phyloP scores from a whole-genome alignment of 2,329 filamentous ascomycete genomes.

The Apiospora saccharicola region DNA sequence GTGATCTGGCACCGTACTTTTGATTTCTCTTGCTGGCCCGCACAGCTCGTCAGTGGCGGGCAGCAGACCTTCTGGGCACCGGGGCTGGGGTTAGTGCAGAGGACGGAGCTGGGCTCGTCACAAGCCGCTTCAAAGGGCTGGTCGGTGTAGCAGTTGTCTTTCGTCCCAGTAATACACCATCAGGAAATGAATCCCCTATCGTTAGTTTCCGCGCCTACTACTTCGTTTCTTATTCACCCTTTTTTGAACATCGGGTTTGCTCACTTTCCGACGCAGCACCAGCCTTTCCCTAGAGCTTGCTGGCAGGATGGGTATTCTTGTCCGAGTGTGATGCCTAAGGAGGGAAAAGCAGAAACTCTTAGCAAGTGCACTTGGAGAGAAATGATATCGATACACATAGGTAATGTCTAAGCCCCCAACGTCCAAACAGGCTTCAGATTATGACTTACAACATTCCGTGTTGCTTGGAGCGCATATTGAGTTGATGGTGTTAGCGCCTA shows the following conservation, averaged over 20 bases:
- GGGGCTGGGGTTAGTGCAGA: slow-evolving; percentile 8
- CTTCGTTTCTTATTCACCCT: too few relatives aligned
- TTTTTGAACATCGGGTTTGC: background rate
- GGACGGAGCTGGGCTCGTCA: slow-evolving; percentile 5
- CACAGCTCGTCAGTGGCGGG: slow-evolving; percentile 22
- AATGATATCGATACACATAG: background rate
- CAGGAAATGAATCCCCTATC: background rate
- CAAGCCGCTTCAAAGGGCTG: background rate
- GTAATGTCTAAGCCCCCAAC: background rate
- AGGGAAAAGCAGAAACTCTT: background rate
- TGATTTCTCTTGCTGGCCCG: background rate
- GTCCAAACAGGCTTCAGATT: background rate
- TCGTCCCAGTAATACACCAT: background rate
- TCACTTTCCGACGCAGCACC: slow-evolving; percentile 25
- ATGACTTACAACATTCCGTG: slow-evolving; percentile 16
- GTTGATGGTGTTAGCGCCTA: background rate
- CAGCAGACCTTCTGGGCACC: slow-evolving; percentile 4
- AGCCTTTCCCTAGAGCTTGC: slow-evolving; percentile 19
- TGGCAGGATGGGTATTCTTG: slow-evolving; percentile 18
- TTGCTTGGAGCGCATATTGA: slow-evolving; percentile 16
- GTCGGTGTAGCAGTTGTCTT: slow-evolving; percentile 21
- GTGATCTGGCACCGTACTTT: background rate
- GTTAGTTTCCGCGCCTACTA: background rate
- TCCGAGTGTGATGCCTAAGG: background rate
- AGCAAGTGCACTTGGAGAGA: background rate